These are phyloP conservation scores for Anastatica hierochuntica DNA, from an alignment of 345 rosid species.

Conservation along the genomic window DNA sequence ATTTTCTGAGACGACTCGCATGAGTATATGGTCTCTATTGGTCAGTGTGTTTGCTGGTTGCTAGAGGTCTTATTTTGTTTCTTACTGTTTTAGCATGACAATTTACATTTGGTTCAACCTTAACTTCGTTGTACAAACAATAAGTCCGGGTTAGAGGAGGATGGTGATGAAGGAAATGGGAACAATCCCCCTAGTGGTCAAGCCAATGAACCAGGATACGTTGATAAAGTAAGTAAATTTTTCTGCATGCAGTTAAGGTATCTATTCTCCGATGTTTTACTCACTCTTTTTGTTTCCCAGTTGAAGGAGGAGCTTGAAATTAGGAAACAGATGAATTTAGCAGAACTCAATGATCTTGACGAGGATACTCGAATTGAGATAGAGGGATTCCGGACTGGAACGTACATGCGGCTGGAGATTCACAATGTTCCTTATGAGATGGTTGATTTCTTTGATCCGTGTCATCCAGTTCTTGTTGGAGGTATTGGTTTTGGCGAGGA, in stretches of 20 bases:
- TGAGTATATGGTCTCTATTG: too few species aligned
- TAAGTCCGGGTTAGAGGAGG: conserved; percentile 53
- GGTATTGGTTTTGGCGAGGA: conserved; percentile 90
- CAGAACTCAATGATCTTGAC: conserved; percentile 71
- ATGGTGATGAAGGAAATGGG: conserved; percentile 42
- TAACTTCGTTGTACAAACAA: conserved; percentile 46
- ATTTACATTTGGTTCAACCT: conserved; percentile 32
- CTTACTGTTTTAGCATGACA: conserved; percentile 5
- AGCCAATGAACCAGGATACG: conserved; percentile 48
- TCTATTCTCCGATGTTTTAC: conserved; percentile 16
- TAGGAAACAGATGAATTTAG: conserved; percentile 65
- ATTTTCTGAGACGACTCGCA: too few species aligned
- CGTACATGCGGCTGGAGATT: conserved; percentile 78
- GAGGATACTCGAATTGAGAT: conserved; percentile 67
- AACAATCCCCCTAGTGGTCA: conserved; percentile 32
- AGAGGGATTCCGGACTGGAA: conserved; percentile 81
- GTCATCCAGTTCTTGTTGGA: conserved; percentile 77
- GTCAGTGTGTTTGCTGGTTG: conserved; percentile 5
- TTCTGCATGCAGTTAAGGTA: background rate
- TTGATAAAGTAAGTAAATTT: conserved; percentile 56
- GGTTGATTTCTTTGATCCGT: conserved; percentile 87
- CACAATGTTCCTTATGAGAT: conserved; percentile 90
- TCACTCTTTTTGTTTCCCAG: conserved; percentile 35
- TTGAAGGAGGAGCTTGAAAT: conserved; percentile 80
- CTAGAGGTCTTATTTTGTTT: conserved; percentile 4